phyloP scores from a whole-genome alignment of 1,284 basidiomycete species.

The Puccinia hordei region DNA sequence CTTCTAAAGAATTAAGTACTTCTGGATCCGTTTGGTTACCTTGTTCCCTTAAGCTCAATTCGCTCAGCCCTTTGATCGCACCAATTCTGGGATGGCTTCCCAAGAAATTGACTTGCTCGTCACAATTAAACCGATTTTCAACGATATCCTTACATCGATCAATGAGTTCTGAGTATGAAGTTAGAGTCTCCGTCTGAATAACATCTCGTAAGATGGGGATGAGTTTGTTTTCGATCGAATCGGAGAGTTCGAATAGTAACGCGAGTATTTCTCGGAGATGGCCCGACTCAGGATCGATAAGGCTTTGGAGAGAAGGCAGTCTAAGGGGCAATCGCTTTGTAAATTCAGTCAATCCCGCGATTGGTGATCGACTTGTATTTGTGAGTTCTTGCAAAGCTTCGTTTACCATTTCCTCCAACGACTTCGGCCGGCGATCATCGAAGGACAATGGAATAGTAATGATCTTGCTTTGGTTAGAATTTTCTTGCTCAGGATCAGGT shows the following conservation, averaged over 20 bases:
- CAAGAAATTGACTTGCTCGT: constrained; percentile 71
- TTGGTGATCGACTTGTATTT: neutral
- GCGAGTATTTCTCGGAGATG: constrained; percentile 11
- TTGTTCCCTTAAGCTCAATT: constrained; percentile 76
- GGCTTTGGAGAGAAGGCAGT: constrained; percentile 13
- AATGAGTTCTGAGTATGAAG: constrained; percentile 67
- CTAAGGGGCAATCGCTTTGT: no score
- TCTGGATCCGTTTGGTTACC: constrained; percentile 59
- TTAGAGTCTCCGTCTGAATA: constrained; percentile 54
- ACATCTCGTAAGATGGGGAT: constrained; percentile 64
- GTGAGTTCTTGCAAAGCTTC: constrained; percentile 16
- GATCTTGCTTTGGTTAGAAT: constrained; percentile 18
- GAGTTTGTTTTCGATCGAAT: constrained; percentile 32
- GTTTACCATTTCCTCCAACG: constrained; percentile 3
- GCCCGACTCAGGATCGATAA: constrained; percentile 2
- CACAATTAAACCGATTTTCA: constrained; percentile 64
- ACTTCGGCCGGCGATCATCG: neutral
- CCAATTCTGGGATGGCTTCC: constrained; percentile 85
- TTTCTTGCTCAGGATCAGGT: constrained; percentile 36
- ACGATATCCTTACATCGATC: constrained; percentile 66
- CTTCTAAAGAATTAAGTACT: constrained; percentile 55
- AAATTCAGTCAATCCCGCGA: neutral
- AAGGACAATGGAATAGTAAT: constrained; percentile 12
- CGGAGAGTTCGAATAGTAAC: constrained; percentile 46
- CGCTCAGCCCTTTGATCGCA: constrained; percentile 70